Base-by-base conservation (phyloP, 2,329 filamentous ascomycete species). In the Fusarium sarcochroum region DNA sequence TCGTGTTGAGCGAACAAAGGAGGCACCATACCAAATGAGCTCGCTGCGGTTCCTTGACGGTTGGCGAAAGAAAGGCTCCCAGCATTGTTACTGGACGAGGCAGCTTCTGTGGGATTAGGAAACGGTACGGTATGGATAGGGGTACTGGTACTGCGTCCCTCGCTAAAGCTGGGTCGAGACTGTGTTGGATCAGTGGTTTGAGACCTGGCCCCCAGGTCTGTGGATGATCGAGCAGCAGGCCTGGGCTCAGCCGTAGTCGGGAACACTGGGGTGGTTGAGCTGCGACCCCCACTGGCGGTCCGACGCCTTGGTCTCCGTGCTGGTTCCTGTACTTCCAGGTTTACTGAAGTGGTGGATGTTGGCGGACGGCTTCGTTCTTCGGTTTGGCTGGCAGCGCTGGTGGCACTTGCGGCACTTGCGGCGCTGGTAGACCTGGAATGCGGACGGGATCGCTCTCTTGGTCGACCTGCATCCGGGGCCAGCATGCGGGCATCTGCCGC, bases 191-290 rank as follows among this genome's bases (percentile, higher is more conserved):
- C 83, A 15, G 78, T 74, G 10, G 77, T 77, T 21, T 80, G 80
- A 8, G 83, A 77, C 41, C 83, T 81, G 7, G 82, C 65, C 4
- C 80, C 78, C 10, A 93, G 80, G 73, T 94, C 91, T 3, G 88
- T 91, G 46, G 90, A 87, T 18, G 91, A 93, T 21, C 87, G 85
- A 21, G 86, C 82, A 14, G 87, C 85, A 41, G 85, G 84, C 51
- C 83, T 80, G 25, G 80, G 74, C 14, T 85, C 81, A 27, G 81
- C 74, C 40, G 82, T 76, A 3, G 81, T 77, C 17, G 80, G 77
- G 50, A 80, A 79, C 18, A 80, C 71, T 4, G 86, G 84, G 4
- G 84, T 78, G 7, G 86, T 89, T 8, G 84, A 80, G 66, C 86
- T 87, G 49, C 88, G 84, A n/a, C 82, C 80, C 9, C 81, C 82